These are phyloP conservation scores for Neurospora sp. DNA, from an alignment of 495 filamentous ascomycete species.

Conservation along the genomic window DNA sequence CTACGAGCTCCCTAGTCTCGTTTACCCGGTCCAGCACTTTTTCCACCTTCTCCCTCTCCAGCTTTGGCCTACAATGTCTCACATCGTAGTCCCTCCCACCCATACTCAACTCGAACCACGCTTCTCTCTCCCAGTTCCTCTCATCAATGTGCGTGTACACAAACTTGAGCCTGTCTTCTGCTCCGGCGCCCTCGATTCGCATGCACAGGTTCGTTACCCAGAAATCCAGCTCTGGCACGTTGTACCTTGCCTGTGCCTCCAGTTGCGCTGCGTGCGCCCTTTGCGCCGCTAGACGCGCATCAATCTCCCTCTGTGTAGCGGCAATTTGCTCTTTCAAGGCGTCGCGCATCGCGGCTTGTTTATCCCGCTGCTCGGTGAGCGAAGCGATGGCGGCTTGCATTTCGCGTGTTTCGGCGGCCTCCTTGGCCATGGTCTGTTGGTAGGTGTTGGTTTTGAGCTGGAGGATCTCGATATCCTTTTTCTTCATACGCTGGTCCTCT, in stretches of 20 bases:
- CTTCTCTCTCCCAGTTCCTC: conserved; percentile 79
- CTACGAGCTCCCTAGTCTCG: conserved; percentile 70
- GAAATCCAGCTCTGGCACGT: conserved; percentile 86
- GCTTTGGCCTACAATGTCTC: conserved; percentile 63
- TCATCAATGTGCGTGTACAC: conserved; percentile 83
- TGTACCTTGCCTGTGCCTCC: conserved; percentile 71
- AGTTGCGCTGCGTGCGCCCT: conserved; percentile 47
- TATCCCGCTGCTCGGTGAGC: conserved; percentile 66
- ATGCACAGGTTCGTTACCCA: conserved; percentile 88
- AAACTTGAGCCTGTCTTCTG: conserved; percentile 80
- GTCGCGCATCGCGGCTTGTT: conserved; percentile 62
- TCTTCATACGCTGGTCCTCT: conserved; percentile 89
- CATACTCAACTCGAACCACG: conserved; percentile 85
- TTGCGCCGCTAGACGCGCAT: conserved; percentile 41
- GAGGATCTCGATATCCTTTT: conserved; percentile 76
- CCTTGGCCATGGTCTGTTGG: conserved; percentile 71
- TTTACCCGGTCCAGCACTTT: conserved; percentile 66
- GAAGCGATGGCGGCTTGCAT: conserved; percentile 72
- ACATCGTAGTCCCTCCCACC: conserved; percentile 76
- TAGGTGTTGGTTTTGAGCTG: conserved; percentile 66
- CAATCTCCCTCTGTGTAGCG: conserved; percentile 60
- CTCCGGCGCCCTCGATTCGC: conserved; percentile 80
- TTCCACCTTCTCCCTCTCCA: conserved; percentile 65
- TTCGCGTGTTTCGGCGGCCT: conserved; percentile 77
- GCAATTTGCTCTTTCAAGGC: conserved; percentile 67